Conservation (phyloP, 1,284 basidiomycete species). For the Sporisorium sorghi region DNA sequence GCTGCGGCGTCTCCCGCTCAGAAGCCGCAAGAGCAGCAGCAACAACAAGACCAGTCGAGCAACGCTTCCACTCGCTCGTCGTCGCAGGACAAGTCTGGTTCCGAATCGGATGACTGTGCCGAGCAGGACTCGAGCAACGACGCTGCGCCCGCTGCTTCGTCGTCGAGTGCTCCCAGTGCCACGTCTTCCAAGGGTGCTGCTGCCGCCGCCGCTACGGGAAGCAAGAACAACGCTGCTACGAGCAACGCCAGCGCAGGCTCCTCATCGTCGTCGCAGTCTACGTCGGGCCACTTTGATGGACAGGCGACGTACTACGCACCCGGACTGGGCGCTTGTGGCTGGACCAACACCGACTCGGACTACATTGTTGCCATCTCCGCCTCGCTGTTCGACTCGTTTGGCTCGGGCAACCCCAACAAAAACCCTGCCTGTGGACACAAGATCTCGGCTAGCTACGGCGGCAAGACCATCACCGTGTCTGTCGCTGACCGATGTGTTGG, state of each 20-base stretch:
- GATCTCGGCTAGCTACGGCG: conserved; percentile 57
- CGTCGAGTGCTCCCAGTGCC: not conserved
- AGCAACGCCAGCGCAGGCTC: conserved; percentile 33
- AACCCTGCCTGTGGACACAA: conserved; percentile 63
- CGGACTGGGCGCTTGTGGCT: conserved; percentile 63
- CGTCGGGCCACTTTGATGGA: conserved; percentile 64
- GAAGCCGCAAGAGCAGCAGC: conserved; percentile 13
- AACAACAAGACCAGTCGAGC: conserved; percentile 3
- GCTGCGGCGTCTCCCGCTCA: conserved; percentile 14
- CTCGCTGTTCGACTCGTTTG: conserved; percentile 54
- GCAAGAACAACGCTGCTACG: conserved; percentile 34
- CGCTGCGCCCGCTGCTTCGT: conserved; percentile 8
- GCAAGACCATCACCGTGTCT: conserved; percentile 58
- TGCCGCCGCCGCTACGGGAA: conserved; percentile 29
- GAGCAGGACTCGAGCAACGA: conserved; percentile 14
- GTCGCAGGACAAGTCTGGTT: conserved; percentile 17
- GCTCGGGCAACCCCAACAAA: conserved; percentile 61
- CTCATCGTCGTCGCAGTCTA: conserved; percentile 67
- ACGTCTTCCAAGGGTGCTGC: conserved; percentile 14
- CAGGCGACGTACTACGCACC: conserved; percentile 61
- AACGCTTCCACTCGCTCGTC: conserved; percentile 2
- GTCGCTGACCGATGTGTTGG: conserved; percentile 62
- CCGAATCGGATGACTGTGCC: conserved; percentile 26
- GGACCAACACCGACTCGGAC: conserved; percentile 53
- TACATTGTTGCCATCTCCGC: conserved; percentile 63